Evolutionary conservation across 1,284 basidiomycete genomes (phyloP).

Genomic region (Pascua guehoae): DNA sequence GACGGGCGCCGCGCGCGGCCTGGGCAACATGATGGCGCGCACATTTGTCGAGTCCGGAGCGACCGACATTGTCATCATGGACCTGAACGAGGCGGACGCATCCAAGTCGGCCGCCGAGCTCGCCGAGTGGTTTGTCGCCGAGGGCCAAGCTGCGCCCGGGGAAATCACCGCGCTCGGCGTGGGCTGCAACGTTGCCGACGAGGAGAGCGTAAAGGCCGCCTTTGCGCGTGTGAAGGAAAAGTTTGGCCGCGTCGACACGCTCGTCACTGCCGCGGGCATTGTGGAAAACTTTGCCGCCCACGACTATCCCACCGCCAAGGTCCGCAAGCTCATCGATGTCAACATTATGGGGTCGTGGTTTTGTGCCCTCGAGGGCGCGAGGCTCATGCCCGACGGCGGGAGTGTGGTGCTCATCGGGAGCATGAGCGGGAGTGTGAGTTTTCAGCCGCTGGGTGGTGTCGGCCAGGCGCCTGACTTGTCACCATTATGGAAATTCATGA

Average conservation of each 20-base stretch:
- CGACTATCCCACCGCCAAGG: constrained; percentile 81
- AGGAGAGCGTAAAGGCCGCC: constrained; percentile 69
- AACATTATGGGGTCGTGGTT: constrained; percentile 84
- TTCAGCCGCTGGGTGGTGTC: not conserved
- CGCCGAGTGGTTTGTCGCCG: constrained; percentile 57
- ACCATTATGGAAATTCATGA: no score
- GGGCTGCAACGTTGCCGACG: constrained; percentile 84
- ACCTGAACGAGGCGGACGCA: constrained; percentile 73
- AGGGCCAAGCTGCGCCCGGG: constrained; percentile 57
- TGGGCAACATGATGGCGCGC: constrained; percentile 82
- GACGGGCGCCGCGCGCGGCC: constrained; percentile 88
- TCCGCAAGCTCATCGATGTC: constrained; percentile 80
- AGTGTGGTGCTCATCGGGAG: constrained; percentile 83
- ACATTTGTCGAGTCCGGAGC: constrained; percentile 82
- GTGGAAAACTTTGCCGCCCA: constrained; percentile 88
- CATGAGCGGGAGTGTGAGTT: constrained; percentile 80
- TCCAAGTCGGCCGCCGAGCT: constrained; percentile 71
- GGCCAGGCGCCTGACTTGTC: no score
- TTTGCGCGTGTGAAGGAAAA: constrained; percentile 64
- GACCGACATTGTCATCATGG: constrained; percentile 74
- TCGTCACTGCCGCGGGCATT: constrained; percentile 86
- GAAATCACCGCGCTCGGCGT: constrained; percentile 71
- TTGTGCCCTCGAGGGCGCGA: constrained; percentile 87
- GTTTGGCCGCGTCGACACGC: constrained; percentile 60
- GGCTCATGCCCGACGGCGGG: constrained; percentile 58